These are phyloP conservation scores for Syzygium grande DNA, from an alignment of 345 rosid species.

Conservation along the genomic window DNA sequence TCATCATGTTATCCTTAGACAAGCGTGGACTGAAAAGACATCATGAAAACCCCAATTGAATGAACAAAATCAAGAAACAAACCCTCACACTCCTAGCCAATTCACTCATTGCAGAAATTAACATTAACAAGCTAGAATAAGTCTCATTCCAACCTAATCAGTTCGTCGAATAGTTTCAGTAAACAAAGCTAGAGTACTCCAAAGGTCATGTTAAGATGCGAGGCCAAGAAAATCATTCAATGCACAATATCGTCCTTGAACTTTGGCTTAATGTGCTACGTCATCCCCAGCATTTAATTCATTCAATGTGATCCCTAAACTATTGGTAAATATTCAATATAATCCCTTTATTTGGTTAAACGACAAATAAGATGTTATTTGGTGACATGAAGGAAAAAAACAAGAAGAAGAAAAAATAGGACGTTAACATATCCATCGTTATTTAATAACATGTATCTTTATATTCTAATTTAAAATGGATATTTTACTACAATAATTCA, in stretches of 20 bases:
- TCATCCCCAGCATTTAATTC: not conserved
- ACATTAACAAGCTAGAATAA: not conserved
- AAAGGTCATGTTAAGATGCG: not conserved
- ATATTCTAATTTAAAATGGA: not conserved
- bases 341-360: not conserved
- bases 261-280: not conserved
- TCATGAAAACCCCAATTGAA: not conserved
- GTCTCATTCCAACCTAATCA: not conserved
- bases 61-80: not conserved
- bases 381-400: not conserved
- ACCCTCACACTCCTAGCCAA: not conserved
- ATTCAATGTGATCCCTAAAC: not conserved
- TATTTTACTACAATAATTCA: not conserved
- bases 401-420: not conserved
- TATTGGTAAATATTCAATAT: not conserved
- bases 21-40: not conserved
- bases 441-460: not conserved
- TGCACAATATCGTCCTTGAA: too few relatives aligned
- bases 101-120: not conserved
- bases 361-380: not conserved
- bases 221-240: not conserved
- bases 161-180: not conserved
- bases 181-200: not conserved
- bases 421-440: accelerated
- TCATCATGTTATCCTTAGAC: not conserved